Base-by-base conservation (phyloP, 1,284 basidiomycete genomes). In the Trametes versicolor region DNA sequence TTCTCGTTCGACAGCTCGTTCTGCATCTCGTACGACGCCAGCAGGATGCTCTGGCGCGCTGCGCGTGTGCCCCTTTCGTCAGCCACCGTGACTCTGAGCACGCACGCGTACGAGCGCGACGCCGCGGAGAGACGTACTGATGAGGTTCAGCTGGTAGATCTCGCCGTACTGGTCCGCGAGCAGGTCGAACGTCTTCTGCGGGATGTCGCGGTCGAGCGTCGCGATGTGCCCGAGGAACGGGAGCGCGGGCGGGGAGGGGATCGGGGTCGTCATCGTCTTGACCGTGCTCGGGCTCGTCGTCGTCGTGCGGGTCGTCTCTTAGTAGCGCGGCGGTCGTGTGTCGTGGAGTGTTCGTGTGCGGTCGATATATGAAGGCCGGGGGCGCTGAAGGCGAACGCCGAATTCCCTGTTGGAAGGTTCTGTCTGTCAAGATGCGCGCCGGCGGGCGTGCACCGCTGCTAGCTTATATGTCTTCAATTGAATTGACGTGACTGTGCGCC, bases 151-250 rank as follows among this genome's bases (percentile, higher is more conserved):
- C 64, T 79, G 70, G 71, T 79, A 84, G 37, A 85, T 83, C 62
- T 83, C 81, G 36, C 84, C 83, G 69, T 83, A 84, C 58, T 80
- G 78, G 63, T 81, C 75, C 7, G 80, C 76, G 32, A 85, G 78
- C 10, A 81, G 77, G 29, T 65, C 66, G 61, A 82, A 80, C 1
- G 81, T 81, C 41, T 71, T 74, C 23, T 77, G 65, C 0, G 81
- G 81, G n/a, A 82, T 72, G 21, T 82, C 81, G 43, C 66, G 74
- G 60, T 83, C 81, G 51, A 83, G 72, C 8, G 72, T 65, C 0
- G 76, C 73, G 58, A 78, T 70, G 76, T 85, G 84, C n/a, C 84
- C 84, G 37, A 85, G 67, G 70, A 84, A 78, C 7, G 82, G 82
- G 45, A 83, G 71, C 4, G 76, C 71, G 19, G 80, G 81, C 19